Conservation (phyloP, 2,329 filamentous ascomycete genomes). For the Trichoderma sp. region DNA sequence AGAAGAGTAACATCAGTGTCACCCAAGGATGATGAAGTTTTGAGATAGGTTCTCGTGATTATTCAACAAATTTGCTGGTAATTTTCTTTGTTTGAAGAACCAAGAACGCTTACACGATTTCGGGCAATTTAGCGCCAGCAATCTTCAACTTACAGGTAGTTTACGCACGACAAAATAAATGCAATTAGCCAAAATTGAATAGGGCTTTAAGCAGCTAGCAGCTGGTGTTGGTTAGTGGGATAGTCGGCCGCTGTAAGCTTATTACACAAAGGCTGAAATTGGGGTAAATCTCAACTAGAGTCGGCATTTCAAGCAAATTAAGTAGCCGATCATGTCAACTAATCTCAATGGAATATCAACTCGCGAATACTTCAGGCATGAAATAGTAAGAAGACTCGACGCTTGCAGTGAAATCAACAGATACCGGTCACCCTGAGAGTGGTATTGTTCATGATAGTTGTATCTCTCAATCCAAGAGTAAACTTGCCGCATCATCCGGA, state of each 20-base stretch:
- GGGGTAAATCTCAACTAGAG: neutral
- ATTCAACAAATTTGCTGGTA: neutral
- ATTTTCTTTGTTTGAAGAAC: no score
- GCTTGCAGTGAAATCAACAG: neutral
- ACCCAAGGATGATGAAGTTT: neutral
- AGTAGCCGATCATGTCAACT: neutral
- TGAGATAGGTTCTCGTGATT: neutral
- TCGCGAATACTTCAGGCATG: rapidly evolving
- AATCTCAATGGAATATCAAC: neutral
- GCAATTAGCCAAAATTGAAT: conserved; percentile 4
- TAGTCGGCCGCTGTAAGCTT: neutral
- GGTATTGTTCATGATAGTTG: neutral
- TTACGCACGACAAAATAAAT: neutral
- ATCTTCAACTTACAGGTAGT: neutral
- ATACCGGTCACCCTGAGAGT: no score
- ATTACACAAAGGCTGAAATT: neutral
- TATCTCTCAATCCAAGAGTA: neutral
- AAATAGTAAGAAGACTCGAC: no score
- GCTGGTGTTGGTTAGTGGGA: neutral
- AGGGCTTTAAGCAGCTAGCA: conserved; percentile 3
- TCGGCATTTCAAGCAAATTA: neutral
- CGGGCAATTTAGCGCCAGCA: neutral
- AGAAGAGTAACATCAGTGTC: neutral
- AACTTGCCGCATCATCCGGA: neutral
- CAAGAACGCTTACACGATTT: neutral